phyloP scores from a whole-genome alignment of 768 basidiomycete genomes.

The Mycena galericulata region DNA sequence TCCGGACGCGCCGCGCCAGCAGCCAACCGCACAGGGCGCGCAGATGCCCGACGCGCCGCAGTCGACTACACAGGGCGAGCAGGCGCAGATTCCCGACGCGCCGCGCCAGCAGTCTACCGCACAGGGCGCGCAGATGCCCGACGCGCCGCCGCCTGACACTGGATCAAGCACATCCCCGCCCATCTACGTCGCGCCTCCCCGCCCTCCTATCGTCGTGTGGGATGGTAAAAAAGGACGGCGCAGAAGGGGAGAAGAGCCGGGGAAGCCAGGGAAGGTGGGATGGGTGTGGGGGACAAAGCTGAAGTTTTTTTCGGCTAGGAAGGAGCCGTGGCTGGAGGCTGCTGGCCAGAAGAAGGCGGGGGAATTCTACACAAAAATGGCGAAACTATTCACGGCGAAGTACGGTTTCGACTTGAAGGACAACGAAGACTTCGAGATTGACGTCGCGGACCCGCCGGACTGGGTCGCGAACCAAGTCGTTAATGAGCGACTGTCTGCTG shows the following conservation, averaged over 20 bases:
- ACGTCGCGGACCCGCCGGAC: conserved; percentile 7
- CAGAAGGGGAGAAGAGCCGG: background rate
- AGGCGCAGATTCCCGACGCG: too few relatives aligned
- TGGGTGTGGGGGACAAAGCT: conserved; percentile 14
- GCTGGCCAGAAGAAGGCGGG: background rate
- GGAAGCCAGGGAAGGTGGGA: background rate
- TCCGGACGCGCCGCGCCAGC: too few relatives aligned
- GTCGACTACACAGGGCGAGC: too few relatives aligned
- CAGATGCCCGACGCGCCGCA: too few relatives aligned
- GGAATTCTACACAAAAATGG: conserved; percentile 5
- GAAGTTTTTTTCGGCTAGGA: background rate
- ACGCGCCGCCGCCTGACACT: too few relatives aligned
- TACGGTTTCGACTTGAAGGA: background rate
- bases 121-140: too few relatives aligned
- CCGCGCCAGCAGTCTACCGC: too few relatives aligned
- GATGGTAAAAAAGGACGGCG: background rate
- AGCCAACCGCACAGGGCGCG: too few relatives aligned
- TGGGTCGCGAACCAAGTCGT: background rate
- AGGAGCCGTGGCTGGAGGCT: background rate
- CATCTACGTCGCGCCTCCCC: background rate
- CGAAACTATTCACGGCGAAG: background rate
- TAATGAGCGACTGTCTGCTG: background rate
- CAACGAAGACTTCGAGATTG: background rate
- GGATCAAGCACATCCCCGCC: too few relatives aligned
- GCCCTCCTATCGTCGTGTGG: background rate